Conservation (phyloP, 805 yeast genomes). For the Metschnikowia corniflorae region DNA sequence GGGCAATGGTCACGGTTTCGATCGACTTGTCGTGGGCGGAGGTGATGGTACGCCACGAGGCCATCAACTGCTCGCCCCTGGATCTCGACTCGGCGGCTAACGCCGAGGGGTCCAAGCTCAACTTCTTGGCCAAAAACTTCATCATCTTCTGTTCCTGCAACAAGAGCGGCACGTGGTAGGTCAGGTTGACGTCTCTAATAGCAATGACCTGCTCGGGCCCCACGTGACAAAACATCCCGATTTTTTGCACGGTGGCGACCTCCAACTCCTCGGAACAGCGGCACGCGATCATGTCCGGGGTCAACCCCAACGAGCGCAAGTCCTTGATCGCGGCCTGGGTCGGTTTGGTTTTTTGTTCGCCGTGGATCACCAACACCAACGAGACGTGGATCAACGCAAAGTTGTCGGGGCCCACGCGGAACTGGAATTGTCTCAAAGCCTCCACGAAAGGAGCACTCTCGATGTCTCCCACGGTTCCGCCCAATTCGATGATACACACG, state of each 20-base stretch:
- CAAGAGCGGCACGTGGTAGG: conserved; percentile 94
- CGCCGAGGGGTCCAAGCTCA: conserved; percentile 50
- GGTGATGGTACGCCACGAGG: conserved; percentile 79
- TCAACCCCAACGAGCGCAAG: conserved; percentile 88
- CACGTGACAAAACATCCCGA: conserved; percentile 98
- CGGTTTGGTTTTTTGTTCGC: conserved; percentile 98
- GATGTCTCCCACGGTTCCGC: conserved; percentile 99
- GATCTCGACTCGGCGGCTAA: conserved; percentile 45
- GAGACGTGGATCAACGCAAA: conserved; percentile 96
- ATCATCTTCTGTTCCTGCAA: conserved; percentile 83
- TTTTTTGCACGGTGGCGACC: conserved; percentile 83
- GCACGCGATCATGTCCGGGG: conserved; percentile 97
- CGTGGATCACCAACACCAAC: conserved; percentile 94
- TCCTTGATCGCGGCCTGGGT: conserved; percentile 99
- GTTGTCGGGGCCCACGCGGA: conserved; percentile 90
- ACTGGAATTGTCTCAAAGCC: conserved; percentile 98
- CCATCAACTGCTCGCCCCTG: conserved; percentile 68
- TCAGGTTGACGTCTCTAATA: conserved; percentile 93
- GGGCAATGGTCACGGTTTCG: conserved; percentile 88
- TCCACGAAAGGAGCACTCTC: conserved; percentile 99
- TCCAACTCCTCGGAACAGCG: conserved; percentile 87
- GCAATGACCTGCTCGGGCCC: conserved; percentile 97
- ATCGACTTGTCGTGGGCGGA: conserved; percentile 74
- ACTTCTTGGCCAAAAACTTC: conserved; percentile 65
- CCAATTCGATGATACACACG: conserved; percentile 93